Evolutionary conservation across 805 yeast species (phyloP), one percentile per base, ranked within the genome.

Genomic region (Kurtzmaniella fragi): DNA sequence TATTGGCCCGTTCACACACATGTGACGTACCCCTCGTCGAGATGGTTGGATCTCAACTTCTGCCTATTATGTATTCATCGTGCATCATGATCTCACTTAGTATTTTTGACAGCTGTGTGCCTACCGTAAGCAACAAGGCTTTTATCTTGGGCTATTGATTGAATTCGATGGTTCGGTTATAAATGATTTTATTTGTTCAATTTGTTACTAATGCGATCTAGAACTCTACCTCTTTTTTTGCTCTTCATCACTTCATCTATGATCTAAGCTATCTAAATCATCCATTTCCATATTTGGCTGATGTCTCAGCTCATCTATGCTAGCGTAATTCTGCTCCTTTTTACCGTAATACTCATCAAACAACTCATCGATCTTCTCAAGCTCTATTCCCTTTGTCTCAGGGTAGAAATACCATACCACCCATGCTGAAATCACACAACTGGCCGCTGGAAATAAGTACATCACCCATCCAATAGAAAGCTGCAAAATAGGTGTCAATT

Each of bases 321-420:
- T 28, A 39, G 25, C 27, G 33, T 36, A 45, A 43, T 17, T 34
- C 40, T 2, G 42, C 2, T 57, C 42, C 16, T 50, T 49, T 13
- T 46, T 46, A 13, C 46, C 46, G 40, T 61, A 58, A 42, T 56
- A 64, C 34, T 61, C 64, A 17, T 56, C 63, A 46, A 68, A 67
- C 16, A 66, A 56, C 25, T 46, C 34, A 46, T 68, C 73, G 13
- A 68, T 66, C 34, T 67, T 64, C 47, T 68, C 74, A 31, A 68
- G 52, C 47, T 68, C 74, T 13, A 65, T 57, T 3, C 72, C 72
- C 46, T 65, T 68, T 13, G 74, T 68, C 44, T 68, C 74, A 1
- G 74, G 74, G 43, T 64, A 68, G 40, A 56, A 62, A 29, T 53
- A 40, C 27, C 53, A 39, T 32, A 68, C 74, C 30, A 62, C 63